Evolutionary conservation across 73 alveolate species (phyloP).

Genomic region (Paramecium pentaurelia): DNA sequence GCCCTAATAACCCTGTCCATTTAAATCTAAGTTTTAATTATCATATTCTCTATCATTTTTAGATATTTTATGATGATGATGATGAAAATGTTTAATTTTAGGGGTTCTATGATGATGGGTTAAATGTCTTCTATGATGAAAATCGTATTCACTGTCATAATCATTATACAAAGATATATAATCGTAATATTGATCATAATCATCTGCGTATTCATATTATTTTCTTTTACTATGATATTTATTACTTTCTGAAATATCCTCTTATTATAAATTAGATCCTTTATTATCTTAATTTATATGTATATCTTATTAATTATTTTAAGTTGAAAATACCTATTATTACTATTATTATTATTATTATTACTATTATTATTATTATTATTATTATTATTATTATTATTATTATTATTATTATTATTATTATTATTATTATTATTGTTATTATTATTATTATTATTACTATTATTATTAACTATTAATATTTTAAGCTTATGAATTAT

Average conservation of each 20-base stretch:
- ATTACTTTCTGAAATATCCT: not conserved
- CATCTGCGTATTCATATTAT: not conserved
- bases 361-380: not conserved
- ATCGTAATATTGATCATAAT: not conserved
- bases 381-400: not conserved
- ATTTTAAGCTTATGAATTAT: not conserved
- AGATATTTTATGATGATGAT: not conserved
- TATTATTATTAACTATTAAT: not conserved
- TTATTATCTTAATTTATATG: not conserved
- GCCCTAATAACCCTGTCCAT: not conserved
- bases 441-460: not conserved
- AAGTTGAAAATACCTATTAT: not conserved
- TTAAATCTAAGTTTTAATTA: not conserved
- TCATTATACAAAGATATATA: not conserved
- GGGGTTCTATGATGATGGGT: not conserved
- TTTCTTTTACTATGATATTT: not conserved
- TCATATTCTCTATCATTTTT: not conserved
- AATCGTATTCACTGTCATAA: not conserved
- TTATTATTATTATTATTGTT: not conserved
- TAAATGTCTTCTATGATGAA: not conserved
- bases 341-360: not conserved
- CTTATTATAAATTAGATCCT: not conserved
- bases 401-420: not conserved
- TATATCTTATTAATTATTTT: not conserved
- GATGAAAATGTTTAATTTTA: not conserved